Evolutionary conservation across 2,329 filamentous ascomycete genomes (phyloP), one percentile per base, ranked within the genome.

Genomic region (Colletotrichum echinochloae): DNA sequence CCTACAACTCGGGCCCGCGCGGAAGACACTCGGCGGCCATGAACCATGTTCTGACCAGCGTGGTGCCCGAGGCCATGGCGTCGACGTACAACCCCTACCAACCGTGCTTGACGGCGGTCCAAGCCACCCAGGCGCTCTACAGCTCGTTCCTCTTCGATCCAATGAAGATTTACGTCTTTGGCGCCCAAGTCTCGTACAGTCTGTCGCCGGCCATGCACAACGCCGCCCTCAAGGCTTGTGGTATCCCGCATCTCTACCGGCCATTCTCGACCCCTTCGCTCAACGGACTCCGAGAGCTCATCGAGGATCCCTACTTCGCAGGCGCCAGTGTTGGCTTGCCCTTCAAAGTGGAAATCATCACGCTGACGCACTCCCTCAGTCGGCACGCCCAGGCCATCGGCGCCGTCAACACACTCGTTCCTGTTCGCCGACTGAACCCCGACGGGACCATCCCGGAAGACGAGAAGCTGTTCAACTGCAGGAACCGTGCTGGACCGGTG

Each of bases 181-280:
- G 92, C n/a, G 90, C 88, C 65, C 90, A 90, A 65, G 89, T 92
- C 12, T 88, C 86, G 60, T 93, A 92, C 81, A 94, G 90, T 77
- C 79, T 94, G 66, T 94, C 92, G 0, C 92, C 92, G 1, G 90
- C 90, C 8, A 94, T 94, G 91, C 92, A 95, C 78, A 92, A 90
- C 65, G 85, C 90, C 7, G 92, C 92, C 0, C 89, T 92, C 68
- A 83, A 85, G 62, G 87, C 86, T 1, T 92, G 89, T 73, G 92
- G 92, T 0, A 88, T 94, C 77, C 89, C 89, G 0, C 92, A 94
- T 74, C 79, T 84, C 7, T 94, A 93, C 76, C 81, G 83, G n/a
- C 88, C 89, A 1, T 85, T 89, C 66, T 90, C 92, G 60, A 89
- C 90, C 6, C 81, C 85, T 23, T 88, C 88, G 0, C 78, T 94